Conservation (phyloP, 176 grass and related monocot genomes). For the Oryza glumipatula region DNA sequence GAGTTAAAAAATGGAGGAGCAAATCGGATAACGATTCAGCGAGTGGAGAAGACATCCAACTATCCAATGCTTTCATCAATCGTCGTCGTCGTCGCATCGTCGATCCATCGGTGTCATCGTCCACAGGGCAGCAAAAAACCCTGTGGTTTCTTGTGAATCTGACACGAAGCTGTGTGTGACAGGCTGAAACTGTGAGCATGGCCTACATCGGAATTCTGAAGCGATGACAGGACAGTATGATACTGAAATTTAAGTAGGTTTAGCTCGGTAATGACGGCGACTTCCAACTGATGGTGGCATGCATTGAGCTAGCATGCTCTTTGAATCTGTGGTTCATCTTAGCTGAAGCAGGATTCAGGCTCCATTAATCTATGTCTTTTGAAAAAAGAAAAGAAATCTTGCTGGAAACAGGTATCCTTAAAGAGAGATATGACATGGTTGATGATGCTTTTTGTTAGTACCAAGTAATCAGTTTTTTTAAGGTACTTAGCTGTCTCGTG, state of each 20-base stretch:
- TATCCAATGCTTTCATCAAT: background rate
- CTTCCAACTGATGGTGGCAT: background rate
- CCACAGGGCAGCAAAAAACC: background rate
- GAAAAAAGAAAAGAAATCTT: background rate
- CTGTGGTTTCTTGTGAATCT: background rate
- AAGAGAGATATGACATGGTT: background rate
- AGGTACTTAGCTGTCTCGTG: background rate
- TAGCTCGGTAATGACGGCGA: conserved; percentile 13
- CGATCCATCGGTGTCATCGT: background rate
- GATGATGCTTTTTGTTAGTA: background rate
- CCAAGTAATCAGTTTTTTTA: background rate
- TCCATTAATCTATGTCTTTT: background rate
- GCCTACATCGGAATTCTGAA: background rate
- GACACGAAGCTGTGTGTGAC: background rate
- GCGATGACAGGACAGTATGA: background rate
- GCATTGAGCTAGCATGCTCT: background rate
- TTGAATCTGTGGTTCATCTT: background rate
- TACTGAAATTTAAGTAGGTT: background rate
- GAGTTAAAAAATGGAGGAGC: background rate
- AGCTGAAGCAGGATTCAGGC: background rate
- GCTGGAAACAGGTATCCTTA: background rate
- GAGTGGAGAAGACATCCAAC: background rate
- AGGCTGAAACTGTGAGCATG: background rate
- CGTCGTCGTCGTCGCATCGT: background rate
- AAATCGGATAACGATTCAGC: background rate